Percentiles rank a stretch among this genome's conserved stretches.
These are phyloP conservation scores for Leptographium wingfieldii DNA, from an alignment of 2,329 filamentous ascomycete genomes.

Conservation along the genomic window DNA sequence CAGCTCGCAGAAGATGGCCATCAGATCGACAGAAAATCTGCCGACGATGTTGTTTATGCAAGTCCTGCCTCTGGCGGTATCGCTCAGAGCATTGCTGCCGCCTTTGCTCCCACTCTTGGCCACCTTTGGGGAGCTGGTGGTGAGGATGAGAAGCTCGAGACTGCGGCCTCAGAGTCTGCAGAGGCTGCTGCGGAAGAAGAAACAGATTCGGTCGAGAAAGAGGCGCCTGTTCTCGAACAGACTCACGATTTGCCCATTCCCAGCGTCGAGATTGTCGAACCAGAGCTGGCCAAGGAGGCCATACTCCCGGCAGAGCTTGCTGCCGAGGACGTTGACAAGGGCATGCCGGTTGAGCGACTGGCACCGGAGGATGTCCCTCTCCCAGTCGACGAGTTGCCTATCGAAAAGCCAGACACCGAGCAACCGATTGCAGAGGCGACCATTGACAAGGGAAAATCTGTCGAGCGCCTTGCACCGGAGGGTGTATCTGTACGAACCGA, in stretches of 20 bases:
- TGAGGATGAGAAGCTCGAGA: not conserved
- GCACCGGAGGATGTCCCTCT: not conserved
- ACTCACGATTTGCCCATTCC: not conserved
- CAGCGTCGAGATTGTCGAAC: not conserved
- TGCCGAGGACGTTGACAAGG: not conserved
- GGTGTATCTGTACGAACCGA: not conserved
- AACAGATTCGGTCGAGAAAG: not conserved
- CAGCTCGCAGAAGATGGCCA: not conserved
- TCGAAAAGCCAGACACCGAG: not conserved
- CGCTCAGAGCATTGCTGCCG: not conserved
- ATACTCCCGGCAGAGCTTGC: not conserved
- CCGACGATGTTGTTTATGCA: not conserved
- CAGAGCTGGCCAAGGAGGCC: not conserved
- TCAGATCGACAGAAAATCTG: not conserved
- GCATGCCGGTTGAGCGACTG: not conserved
- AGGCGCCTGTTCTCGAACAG: not conserved
- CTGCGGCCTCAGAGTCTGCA: not conserved
- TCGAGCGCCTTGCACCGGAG: not conserved
- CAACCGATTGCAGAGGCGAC: not conserved
- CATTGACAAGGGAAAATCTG: not conserved
- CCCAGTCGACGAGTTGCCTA: not conserved
- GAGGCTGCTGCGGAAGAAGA: not conserved
- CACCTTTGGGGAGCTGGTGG: not conserved
- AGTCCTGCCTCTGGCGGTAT: not conserved
- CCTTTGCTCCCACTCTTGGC: not conserved